phyloP scores from a whole-genome alignment of 305 asterid genomes.

The Ajuga reptans region DNA sequence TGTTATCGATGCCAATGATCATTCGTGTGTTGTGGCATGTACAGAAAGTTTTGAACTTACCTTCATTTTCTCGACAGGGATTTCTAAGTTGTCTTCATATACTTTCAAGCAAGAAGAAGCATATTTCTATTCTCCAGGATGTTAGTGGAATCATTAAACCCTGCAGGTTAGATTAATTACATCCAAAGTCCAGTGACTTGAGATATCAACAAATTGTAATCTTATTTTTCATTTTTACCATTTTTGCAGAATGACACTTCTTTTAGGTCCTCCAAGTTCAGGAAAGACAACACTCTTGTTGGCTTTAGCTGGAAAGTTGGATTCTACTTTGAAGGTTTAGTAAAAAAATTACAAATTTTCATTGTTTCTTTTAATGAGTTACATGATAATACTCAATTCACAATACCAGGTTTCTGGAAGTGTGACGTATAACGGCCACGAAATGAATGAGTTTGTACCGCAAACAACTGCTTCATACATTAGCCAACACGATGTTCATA shows the following conservation, averaged over 20 bases:
- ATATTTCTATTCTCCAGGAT: conserved; percentile 33
- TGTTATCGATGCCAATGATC: too few species aligned
- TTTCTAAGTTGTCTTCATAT: conserved; percentile 30
- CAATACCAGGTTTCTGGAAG: conserved; percentile 28
- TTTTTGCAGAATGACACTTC: conserved; percentile 36
- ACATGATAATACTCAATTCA: background rate
- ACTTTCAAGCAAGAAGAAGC: conserved; percentile 33
- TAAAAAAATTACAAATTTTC: background rate
- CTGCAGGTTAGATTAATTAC: conserved; percentile 23
- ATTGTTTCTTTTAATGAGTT: background rate
- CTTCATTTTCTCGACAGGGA: too few species aligned
- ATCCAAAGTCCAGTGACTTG: background rate
- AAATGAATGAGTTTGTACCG: conserved; percentile 34
- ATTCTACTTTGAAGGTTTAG: conserved; percentile 29
- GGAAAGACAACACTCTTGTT: conserved; percentile 41
- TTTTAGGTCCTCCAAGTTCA: conserved; percentile 44
- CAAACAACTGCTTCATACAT: conserved; percentile 36
- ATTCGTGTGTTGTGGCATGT: too few species aligned
- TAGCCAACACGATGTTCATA: conserved; percentile 39
- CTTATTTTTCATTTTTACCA: background rate
- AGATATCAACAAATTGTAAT: background rate
- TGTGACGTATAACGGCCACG: conserved; percentile 38
- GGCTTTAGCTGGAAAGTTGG: conserved; percentile 42
- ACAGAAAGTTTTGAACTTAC: too few species aligned
- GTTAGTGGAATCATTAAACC: conserved; percentile 43